A percentile compares a stretch with the other conserved stretches of the same genome.
These are phyloP conservation scores for Cystobasidium pallidum DNA, from an alignment of 1,284 basidiomycete genomes.

Conservation along the genomic window DNA sequence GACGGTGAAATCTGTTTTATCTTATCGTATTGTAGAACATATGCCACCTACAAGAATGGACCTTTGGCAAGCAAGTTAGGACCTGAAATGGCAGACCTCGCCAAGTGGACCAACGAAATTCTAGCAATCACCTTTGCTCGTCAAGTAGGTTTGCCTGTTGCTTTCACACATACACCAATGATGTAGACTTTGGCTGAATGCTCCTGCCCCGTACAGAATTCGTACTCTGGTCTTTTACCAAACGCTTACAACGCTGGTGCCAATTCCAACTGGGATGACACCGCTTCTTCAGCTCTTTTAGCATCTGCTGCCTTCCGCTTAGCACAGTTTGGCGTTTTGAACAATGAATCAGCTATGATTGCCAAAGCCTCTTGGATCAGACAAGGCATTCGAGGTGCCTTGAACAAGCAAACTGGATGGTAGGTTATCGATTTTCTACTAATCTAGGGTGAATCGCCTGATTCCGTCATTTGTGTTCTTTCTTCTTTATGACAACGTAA, in stretches of 20 bases:
- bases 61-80: conserved; percentile 61
- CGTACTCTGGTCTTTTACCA: conserved; percentile 43
- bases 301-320: conserved; percentile 75
- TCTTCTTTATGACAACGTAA: too few relatives aligned
- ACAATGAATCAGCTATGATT: conserved; percentile 61
- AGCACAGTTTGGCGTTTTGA: conserved; percentile 62
- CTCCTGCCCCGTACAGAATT: not conserved
- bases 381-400: conserved; percentile 60
- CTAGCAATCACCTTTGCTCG: conserved; percentile 69
- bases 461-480: too few relatives aligned
- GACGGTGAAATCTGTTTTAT: too few relatives aligned
- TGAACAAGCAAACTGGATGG: conserved; percentile 54
- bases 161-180: conserved; percentile 15
- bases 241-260: conserved; percentile 30
- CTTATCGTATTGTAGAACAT: conserved; percentile 66
- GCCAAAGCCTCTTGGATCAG: conserved; percentile 64
- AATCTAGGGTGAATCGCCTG: too few relatives aligned
- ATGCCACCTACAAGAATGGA: conserved; percentile 71
- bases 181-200: not conserved
- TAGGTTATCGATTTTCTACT: too few relatives aligned
- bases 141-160: conserved; percentile 57
- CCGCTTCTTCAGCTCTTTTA: conserved; percentile 72
- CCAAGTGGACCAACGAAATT: conserved; percentile 71
- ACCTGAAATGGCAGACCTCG: conserved; percentile 66
- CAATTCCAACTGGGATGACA: conserved; percentile 68